Evolutionary conservation across 345 rosid species (phyloP), one percentile per base, ranked within the genome.

Genomic region (Fremontodendron californicum): DNA sequence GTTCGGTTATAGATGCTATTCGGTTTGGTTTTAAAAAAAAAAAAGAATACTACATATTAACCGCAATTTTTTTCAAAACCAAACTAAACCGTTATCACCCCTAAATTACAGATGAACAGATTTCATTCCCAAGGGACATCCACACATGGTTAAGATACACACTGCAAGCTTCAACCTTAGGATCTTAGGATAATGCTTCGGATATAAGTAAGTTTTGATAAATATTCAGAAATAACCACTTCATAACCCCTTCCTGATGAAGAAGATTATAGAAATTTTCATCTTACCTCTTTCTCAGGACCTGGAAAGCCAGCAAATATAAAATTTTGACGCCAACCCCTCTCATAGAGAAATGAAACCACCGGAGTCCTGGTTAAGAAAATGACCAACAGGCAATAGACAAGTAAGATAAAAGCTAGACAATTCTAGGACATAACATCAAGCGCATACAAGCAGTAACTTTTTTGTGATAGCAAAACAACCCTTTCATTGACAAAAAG

Each of bases 291-390:
- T 80, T 90, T 88, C 86, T 91, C 97, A 13, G 88, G 94, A 70
- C 98, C 97, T 37, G 97, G 98, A 77, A 87, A 93, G 43, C 98
- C 97, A 70, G 87, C 92, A 89, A 85, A 82, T 21, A 83, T 18
- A 73, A 93, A 93, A 71, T 82, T 88, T 82, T 94, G 98, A 77
- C 97, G 93, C 98, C 98, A 94, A 68, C 98, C 98, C 76, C 98
- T 87, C 85, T 94, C 98, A 43, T 94, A 94, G 75, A 93, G 85
- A 81, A 85, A 92, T 2, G 97, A 90, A 61, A 94, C 85, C 80
- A 92, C 45, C 1, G 87, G 93, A 76, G 77, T 40, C 85, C 98
- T 92, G 80, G 71, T 76, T 51, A 80, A 69, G 81, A 52, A 80
- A 58, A 84, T 2, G 6, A 78, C 35, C 43, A 29, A 80, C 46